Conservation (phyloP, 768 basidiomycete genomes). For the Suillus luteus region DNA sequence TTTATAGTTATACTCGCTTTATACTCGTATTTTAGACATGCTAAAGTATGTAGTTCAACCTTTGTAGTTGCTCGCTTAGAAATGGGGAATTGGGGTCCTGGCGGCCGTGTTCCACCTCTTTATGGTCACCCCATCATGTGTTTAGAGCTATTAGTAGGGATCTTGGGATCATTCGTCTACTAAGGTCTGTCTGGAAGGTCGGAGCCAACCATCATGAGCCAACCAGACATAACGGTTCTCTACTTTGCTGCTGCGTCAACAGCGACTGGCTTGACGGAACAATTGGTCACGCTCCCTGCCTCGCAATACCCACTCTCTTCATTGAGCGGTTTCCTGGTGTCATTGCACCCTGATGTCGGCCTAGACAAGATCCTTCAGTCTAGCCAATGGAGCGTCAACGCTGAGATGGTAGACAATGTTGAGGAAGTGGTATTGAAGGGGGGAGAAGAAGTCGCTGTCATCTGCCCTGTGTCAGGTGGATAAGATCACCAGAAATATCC, state of each 20-base stretch:
- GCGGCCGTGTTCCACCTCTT: neutral
- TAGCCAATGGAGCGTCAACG: constrained; percentile 80
- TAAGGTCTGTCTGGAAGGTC: neutral
- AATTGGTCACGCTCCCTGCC: constrained; percentile 53
- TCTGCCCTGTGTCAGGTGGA: constrained; percentile 83
- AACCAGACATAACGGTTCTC: constrained; percentile 47
- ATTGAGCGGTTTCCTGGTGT: constrained; percentile 52
- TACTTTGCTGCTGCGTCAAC: constrained; percentile 71
- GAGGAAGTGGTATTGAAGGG: constrained; percentile 52
- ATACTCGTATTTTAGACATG: neutral
- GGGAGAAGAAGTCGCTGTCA: constrained; percentile 79
- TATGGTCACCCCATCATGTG: neutral
- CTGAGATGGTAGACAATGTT: constrained; percentile 73
- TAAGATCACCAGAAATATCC: constrained; percentile 31
- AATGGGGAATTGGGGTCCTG: neutral
- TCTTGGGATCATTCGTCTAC: neutral
- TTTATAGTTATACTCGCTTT: neutral
- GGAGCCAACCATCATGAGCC: constrained; percentile 8
- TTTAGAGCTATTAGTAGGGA: neutral
- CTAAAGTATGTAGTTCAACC: neutral
- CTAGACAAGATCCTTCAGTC: constrained; percentile 56
- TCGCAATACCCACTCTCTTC: constrained; percentile 49
- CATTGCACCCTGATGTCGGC: constrained; percentile 51
- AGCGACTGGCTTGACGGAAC: constrained; percentile 56
- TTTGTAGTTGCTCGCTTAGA: neutral